Conservation (phyloP, 179 eudicot species). For the Amaranthus tricolor region DNA sequence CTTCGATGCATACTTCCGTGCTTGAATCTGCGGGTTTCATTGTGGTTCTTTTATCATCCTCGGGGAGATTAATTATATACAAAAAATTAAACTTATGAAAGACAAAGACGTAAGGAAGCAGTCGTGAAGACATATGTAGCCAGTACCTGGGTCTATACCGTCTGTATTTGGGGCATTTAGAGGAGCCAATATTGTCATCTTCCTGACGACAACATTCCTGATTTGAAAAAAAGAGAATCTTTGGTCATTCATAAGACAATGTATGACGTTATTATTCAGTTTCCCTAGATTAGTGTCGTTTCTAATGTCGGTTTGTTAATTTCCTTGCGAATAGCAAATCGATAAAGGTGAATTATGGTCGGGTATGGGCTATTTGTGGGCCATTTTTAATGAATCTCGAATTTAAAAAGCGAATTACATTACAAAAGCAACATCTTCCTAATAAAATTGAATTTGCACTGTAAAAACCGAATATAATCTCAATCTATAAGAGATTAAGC, state of each 20-base stretch:
- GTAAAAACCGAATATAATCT: no score
- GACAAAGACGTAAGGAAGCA: background rate
- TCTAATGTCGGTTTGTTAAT: no score
- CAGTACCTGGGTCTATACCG: slow-evolving; percentile 94
- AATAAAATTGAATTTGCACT: no score
- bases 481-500: background rate
- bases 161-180: slow-evolving; percentile 95
- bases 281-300: no score
- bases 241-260: no score
- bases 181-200: slow-evolving; percentile 95
- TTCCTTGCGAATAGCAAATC: no score
- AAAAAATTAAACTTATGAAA: background rate
- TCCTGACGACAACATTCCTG: slow-evolving; percentile 83
- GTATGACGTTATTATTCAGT: no score
- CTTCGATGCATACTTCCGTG: slow-evolving; percentile 79
- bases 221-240: background rate
- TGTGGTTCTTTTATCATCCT: background rate
- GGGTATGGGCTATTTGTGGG: no score
- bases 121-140: background rate
- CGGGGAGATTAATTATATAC: background rate
- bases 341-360: no score
- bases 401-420: no score
- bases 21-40: slow-evolving; percentile 59
- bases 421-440: no score
- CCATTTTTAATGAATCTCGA: no score